Evolutionary conservation across 768 basidiomycete genomes (phyloP).

Genomic region (Roridomyces roridus): DNA sequence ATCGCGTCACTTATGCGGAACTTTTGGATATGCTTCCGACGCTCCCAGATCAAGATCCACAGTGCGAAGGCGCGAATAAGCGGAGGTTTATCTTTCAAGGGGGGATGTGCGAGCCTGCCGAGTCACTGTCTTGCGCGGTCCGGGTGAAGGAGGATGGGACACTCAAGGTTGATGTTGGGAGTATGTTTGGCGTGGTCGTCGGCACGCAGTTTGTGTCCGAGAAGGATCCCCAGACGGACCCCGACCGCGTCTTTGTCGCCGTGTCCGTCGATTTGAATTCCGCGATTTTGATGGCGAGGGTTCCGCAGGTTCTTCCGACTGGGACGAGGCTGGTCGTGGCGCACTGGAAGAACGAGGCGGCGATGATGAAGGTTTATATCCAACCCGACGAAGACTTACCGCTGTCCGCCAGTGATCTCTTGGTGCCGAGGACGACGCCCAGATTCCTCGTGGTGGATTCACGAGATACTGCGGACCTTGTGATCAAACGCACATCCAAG

Average conservation of each 20-base stretch:
- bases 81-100: conserved; percentile 15
- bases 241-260: conserved; percentile 7
- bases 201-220: conserved; percentile 17
- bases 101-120: not conserved
- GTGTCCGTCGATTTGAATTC: conserved; percentile 13
- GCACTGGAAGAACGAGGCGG: conserved; percentile 18
- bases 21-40: conserved; percentile 18
- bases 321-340: conserved; percentile 4
- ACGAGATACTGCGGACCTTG: conserved; percentile 9
- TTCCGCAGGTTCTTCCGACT: not conserved
- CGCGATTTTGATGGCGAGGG: conserved; percentile 1
- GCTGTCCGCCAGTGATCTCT: conserved; percentile 6
- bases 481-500: not conserved
- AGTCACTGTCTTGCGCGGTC: not conserved
- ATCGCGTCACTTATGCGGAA: conserved; percentile 17
- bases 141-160: conserved; percentile 8
- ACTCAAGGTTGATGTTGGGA: conserved; percentile 5
- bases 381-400: not conserved
- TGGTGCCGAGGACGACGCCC: not conserved
- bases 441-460: conserved; percentile 16
- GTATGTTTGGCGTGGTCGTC: conserved; percentile 14
- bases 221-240: not conserved
- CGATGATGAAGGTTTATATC: conserved; percentile 18
- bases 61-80: conserved; percentile 20
- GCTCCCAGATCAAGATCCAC: conserved; percentile 19